Evolutionary conservation across 441 rosid species (phyloP), one percentile per base, ranked within the genome.

Genomic region (Macaranga tanarius): DNA sequence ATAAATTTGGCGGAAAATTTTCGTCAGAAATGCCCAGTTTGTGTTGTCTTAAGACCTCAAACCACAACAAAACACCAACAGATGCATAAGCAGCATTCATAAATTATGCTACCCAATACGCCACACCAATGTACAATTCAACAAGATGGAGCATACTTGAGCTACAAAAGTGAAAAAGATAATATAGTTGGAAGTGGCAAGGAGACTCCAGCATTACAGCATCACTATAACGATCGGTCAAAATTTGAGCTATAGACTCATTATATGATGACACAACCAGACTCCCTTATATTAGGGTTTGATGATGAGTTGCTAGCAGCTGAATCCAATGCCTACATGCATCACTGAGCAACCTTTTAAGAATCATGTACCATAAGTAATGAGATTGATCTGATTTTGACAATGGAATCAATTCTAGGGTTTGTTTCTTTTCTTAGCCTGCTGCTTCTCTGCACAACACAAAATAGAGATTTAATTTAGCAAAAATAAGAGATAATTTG

Each of bases 371-470:
- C n/a, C n/a, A n/a, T n/a, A n/a, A n/a, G n/a, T n/a, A n/a, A n/a
- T n/a, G n/a, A n/a, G n/a, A n/a, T n/a, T n/a, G n/a, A n/a, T n/a
- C n/a, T n/a, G n/a, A n/a, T n/a, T n/a, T 31, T 31, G 28, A 48
- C 40, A 66, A 15, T 55, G 44, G 70, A 50, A 45, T 3, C 45
- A 38, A n/a, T 31, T 40, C 64, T 52, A 62, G 34, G 38, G 70
- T n/a, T 67, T 72, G 65, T 73, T 69, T 72, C 79, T 83, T 75
- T 76, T 81, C 79, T 75, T 85, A 23, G 83, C 81, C 67, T 60
- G 73, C 78, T 75, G 71, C 72, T 83, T 85, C 79, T 79, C 88
- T 87, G 84, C 19, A 64, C 9, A 40, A 20, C 25, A 52, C 42
- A 61, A 34, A 48, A 17, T 15, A 65, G 26, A 26, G n/a, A 48